phyloP scores from a whole-genome alignment of 352 stramenopile species.

The Globisporangium cederbergense region DNA sequence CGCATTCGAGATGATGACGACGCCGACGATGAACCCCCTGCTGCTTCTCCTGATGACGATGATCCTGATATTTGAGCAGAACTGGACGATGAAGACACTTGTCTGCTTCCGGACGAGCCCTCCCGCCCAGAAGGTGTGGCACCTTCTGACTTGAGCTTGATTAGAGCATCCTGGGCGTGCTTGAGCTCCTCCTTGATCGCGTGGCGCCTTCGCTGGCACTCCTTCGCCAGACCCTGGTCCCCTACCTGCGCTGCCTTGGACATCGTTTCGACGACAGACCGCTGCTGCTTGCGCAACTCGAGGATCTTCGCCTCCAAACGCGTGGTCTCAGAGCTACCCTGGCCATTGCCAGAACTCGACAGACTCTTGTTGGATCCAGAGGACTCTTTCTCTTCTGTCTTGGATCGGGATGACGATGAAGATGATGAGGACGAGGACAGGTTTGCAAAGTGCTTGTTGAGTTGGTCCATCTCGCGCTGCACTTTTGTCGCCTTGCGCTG shows the following conservation, averaged over 20 bases:
- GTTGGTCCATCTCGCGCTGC: constrained; percentile 82
- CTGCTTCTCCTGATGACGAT: not conserved
- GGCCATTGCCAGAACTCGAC: constrained; percentile 21
- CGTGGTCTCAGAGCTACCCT: constrained; percentile 37
- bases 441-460: constrained; percentile 68
- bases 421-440: constrained; percentile 39
- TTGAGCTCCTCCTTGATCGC: constrained; percentile 80
- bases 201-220: constrained; percentile 69
- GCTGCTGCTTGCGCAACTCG: constrained; percentile 77
- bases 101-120: constrained; percentile 11
- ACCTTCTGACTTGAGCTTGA: constrained; percentile 49
- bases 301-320: constrained; percentile 69
- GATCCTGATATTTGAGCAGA: constrained; percentile 2
- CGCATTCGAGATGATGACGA: constrained; percentile 11
- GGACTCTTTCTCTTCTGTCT: constrained; percentile 30
- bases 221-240: constrained; percentile 70
- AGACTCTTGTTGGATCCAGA: constrained; percentile 24
- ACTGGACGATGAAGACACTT: constrained; percentile 8
- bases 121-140: constrained; percentile 14
- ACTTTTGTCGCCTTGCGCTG: constrained; percentile 71
- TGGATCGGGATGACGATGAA: constrained; percentile 21
- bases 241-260: constrained; percentile 66
- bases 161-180: constrained; percentile 61
- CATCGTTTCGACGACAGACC: constrained; percentile 64
- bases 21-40: constrained; percentile 1